These are phyloP conservation scores for Biancaea sappan DNA, from an alignment of 306 rosid species.

Conservation along the genomic window DNA sequence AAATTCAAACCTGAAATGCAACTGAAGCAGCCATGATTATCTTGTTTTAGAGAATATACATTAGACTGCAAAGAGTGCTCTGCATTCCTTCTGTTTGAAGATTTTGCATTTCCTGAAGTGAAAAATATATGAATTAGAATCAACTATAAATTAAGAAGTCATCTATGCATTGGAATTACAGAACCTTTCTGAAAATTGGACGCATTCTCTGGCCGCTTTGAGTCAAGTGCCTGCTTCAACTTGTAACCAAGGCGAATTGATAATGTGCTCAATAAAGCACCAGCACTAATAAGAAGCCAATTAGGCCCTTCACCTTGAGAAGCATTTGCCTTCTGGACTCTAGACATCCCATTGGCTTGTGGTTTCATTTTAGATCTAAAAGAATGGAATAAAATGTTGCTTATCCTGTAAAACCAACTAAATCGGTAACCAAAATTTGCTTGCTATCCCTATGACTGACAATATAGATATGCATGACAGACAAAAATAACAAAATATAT, in stretches of 20 bases:
- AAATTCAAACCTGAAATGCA: conserved; percentile 71
- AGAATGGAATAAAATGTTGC: conserved; percentile 12
- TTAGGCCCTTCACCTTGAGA: conserved; percentile 64
- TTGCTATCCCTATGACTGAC: not conserved
- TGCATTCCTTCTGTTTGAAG: conserved; percentile 55
- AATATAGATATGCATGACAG: not conserved
- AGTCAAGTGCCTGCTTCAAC: conserved; percentile 81
- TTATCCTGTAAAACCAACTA: conserved; percentile 33
- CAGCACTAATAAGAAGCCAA: conserved; percentile 92
- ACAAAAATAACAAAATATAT: not conserved
- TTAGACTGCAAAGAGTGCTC: conserved; percentile 60
- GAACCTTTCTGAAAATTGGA: conserved; percentile 35
- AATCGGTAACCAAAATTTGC: conserved; percentile 26
- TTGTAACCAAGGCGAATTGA: conserved; percentile 92
- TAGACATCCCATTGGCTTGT: conserved; percentile 56
- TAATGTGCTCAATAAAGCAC: conserved; percentile 83
- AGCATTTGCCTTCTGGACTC: conserved; percentile 55
- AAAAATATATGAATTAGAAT: conserved; percentile 22
- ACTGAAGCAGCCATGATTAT: conserved; percentile 62
- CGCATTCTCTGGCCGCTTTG: conserved; percentile 58
- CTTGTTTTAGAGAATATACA: conserved; percentile 61
- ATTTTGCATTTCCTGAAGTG: conserved; percentile 64
- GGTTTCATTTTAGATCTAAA: conserved; percentile 68
- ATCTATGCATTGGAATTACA: not conserved
- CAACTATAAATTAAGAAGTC: conserved; percentile 15